phyloP scores from a whole-genome alignment of 2,329 filamentous ascomycete genomes.

The Geosmithia morbida region DNA sequence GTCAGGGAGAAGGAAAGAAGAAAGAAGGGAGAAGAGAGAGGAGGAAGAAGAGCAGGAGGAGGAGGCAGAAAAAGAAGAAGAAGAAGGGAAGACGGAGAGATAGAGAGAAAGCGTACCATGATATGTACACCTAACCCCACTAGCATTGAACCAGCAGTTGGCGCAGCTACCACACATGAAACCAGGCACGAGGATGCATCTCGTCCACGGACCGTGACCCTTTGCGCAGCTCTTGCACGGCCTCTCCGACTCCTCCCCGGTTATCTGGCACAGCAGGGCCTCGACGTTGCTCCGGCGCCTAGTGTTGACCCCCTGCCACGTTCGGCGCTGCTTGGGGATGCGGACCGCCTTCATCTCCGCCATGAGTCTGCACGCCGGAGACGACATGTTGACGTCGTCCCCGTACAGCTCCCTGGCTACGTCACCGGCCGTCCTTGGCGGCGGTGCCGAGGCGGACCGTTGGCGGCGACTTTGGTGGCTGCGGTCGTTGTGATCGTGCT shows the following conservation, averaged over 20 bases:
- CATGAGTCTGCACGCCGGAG: conserved; percentile 9
- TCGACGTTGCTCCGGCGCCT: conserved; percentile 45
- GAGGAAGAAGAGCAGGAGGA: no score
- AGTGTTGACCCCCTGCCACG: conserved; percentile 33
- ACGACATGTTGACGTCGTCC: neutral
- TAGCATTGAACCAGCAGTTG: conserved; percentile 51
- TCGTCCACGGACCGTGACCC: conserved; percentile 43
- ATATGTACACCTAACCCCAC: conserved; percentile 43
- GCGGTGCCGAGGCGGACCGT: no score
- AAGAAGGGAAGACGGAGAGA: neutral
- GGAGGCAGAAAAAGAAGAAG: no score
- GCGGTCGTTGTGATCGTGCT: no score
- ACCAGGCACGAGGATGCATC: conserved; percentile 43
- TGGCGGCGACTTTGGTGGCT: no score
- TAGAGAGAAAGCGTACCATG: conserved; percentile 25
- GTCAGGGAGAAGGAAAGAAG: no score
- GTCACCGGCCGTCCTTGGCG: neutral
- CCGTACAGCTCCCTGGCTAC: neutral
- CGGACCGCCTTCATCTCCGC: conserved; percentile 32
- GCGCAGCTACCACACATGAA: conserved; percentile 48
- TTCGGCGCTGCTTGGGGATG: conserved; percentile 34
- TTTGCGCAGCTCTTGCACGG: conserved; percentile 47
- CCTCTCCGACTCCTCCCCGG: conserved; percentile 29
- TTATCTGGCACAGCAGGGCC: conserved; percentile 41
- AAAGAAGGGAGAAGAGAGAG: no score